These are phyloP conservation scores for Pezicula radicicola DNA, from an alignment of 2,329 filamentous ascomycete species.

Conservation along the genomic window DNA sequence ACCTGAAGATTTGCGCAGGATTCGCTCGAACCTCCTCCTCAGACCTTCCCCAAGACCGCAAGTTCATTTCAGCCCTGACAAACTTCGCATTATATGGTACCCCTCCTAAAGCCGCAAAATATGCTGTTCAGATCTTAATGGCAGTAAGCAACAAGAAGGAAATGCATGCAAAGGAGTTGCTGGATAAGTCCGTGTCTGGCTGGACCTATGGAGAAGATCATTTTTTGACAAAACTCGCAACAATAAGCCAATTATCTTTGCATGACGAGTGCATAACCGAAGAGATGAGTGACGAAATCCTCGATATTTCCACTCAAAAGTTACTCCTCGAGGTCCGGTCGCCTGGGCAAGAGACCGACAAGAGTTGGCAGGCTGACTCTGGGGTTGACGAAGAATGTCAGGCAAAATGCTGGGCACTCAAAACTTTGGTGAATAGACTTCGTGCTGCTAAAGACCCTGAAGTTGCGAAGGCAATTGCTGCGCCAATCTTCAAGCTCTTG, in stretches of 20 bases:
- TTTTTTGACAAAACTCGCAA: constrained; percentile 72
- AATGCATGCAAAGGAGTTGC: constrained; percentile 79
- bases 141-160: constrained; percentile 70
- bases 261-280: constrained; percentile 70
- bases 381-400: constrained; percentile 76
- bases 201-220: constrained; percentile 71
- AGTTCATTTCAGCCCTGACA: constrained; percentile 76
- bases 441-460: constrained; percentile 54
- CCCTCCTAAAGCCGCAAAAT: constrained; percentile 83
- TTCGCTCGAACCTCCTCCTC: constrained; percentile 84
- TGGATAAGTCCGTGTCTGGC: constrained; percentile 71
- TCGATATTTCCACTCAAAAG: constrained; percentile 72
- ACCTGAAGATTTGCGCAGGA: constrained; percentile 88
- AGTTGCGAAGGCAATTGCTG: constrained; percentile 56
- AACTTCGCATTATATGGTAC: constrained; percentile 80
- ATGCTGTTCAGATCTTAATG: constrained; percentile 88
- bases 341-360: constrained; percentile 52
- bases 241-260: constrained; percentile 72
- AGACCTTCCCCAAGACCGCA: constrained; percentile 78
- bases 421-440: constrained; percentile 81
- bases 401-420: constrained; percentile 81
- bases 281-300: constrained; percentile 72
- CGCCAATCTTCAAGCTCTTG: constrained; percentile 74
- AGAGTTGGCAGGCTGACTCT: constrained; percentile 65
- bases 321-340: constrained; percentile 70